A percentile compares a stretch with the other conserved stretches of the same genome.
Conservation (phyloP, 106 monocot genomes). For the Platanthera zijinensis region DNA sequence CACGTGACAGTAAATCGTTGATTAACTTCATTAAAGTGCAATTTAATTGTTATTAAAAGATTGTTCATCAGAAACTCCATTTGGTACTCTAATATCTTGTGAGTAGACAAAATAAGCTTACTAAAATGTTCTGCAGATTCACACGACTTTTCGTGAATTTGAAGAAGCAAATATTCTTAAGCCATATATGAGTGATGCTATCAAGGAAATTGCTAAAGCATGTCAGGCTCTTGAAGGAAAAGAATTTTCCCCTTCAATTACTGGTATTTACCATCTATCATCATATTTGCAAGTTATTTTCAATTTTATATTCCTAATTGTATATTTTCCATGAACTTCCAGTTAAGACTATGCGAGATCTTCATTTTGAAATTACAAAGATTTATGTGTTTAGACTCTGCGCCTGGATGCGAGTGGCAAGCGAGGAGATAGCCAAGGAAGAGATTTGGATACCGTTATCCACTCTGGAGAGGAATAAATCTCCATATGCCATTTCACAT, state of each 20-base stretch:
- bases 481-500: constrained; percentile 82
- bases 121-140: constrained; percentile 38
- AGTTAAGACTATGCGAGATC: constrained; percentile 56
- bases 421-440: constrained; percentile 69
- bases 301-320: not conserved
- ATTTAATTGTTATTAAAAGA: not conserved
- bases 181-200: constrained; percentile 69
- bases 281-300: constrained; percentile 6
- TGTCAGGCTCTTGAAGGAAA: constrained; percentile 74
- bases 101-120: constrained; percentile 1
- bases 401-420: constrained; percentile 83
- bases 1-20: not conserved
- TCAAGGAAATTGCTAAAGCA: constrained; percentile 83
- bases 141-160: constrained; percentile 79
- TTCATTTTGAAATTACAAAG: constrained; percentile 90
- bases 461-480: constrained; percentile 84
- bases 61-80: not conserved
- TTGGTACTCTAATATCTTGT: not conserved
- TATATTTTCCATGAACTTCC: constrained; percentile 22
- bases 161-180: constrained; percentile 86
- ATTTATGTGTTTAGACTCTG: constrained; percentile 85
- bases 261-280: constrained; percentile 40
- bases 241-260: constrained; percentile 72
- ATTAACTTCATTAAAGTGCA: not conserved
- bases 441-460: constrained; percentile 93